Evolutionary conservation across 1,139 yeast species (phyloP).

Genomic region (Hemisphaericaspora xylanilytica): DNA sequence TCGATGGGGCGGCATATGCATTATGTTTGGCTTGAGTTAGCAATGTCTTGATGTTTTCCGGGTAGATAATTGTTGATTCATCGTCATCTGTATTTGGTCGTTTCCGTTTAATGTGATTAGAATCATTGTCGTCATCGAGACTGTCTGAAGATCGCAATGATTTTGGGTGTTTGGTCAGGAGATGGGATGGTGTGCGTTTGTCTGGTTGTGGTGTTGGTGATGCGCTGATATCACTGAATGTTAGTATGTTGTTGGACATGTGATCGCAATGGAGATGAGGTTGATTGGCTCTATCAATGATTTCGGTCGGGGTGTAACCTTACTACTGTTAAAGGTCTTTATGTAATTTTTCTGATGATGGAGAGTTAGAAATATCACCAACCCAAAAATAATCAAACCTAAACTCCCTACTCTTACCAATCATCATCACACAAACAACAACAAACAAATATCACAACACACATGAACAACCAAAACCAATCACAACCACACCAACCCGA

Average conservation of each 20-base stretch:
- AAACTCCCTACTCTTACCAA: neutral
- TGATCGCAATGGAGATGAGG: no score
- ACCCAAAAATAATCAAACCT: no score
- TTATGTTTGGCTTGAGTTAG: conserved; percentile 10
- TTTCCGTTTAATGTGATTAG: conserved; percentile 6
- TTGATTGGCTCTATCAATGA: no score
- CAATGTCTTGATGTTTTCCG: neutral
- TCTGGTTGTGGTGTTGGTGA: conserved; percentile 3
- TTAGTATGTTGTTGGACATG: conserved; percentile 2
- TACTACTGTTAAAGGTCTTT: no score
- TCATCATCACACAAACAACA: neutral
- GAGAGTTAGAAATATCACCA: neutral
- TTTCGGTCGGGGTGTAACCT: no score
- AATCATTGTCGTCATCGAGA: conserved; percentile 1
- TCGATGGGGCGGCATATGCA: conserved; percentile 18
- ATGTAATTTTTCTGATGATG: neutral
- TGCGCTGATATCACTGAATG: conserved; percentile 3
- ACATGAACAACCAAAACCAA: no score
- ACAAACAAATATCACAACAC: no score
- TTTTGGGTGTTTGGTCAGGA: neutral
- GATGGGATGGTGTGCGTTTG: conserved; percentile 1
- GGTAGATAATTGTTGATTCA: neutral
- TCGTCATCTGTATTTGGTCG: conserved; percentile 4
- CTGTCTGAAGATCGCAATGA: conserved; percentile 3
- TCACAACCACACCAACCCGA: neutral